Percentiles rank a stretch among this genome's conserved stretches.
Evolutionary conservation across 495 filamentous ascomycete species (phyloP).

Genomic region (Penicillium chermesinum): DNA sequence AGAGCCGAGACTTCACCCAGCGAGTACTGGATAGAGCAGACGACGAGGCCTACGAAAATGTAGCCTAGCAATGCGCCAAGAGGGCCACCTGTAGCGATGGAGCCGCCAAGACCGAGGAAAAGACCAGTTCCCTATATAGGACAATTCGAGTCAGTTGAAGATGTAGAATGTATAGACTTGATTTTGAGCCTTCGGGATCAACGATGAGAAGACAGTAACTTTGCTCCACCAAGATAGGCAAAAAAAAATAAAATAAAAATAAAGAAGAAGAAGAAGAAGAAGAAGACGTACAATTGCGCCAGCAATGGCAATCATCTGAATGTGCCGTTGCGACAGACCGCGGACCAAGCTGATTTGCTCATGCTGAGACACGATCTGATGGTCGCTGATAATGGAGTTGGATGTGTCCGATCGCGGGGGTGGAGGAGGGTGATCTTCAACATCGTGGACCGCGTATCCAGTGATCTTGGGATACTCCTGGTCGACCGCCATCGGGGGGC

Average conservation of each 20-base stretch:
- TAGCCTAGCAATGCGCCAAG: conserved; percentile 54
- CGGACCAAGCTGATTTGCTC: conserved; percentile 25
- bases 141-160: too few species aligned
- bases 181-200: too few species aligned
- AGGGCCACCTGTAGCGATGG: conserved; percentile 55
- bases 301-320: conserved; percentile 56
- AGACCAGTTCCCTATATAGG: conserved; percentile 53
- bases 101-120: conserved; percentile 55
- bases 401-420: conserved; percentile 3
- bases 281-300: conserved; percentile 45
- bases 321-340: conserved; percentile 42
- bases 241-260: too few species aligned
- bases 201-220: too few species aligned
- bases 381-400: conserved; percentile 4
- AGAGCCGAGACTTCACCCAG: conserved; percentile 42
- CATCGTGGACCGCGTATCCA: conserved; percentile 15
- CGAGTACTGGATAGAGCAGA: conserved; percentile 37
- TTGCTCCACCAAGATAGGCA: too few species aligned
- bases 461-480: conserved; percentile 4
- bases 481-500: conserved; percentile 9
- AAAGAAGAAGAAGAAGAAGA: too few species aligned
- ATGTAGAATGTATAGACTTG: too few species aligned
- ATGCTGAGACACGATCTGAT: conserved; percentile 20
- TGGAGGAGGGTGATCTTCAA: conserved; percentile 15
- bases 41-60: conserved; percentile 32